These are phyloP conservation scores for Penicillium italicum DNA, from an alignment of 2,329 filamentous ascomycete genomes.

Conservation along the genomic window DNA sequence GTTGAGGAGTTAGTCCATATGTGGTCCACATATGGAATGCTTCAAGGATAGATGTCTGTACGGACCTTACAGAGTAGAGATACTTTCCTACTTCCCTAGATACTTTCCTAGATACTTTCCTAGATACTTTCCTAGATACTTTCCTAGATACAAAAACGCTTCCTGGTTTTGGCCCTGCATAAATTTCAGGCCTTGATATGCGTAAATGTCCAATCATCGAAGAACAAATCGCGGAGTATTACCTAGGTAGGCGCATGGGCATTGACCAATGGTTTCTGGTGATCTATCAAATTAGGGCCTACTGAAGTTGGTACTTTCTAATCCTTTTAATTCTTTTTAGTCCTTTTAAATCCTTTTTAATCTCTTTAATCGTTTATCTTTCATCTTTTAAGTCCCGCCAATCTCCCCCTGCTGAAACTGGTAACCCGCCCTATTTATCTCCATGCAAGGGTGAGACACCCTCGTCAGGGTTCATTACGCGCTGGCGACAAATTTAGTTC, in stretches of 20 bases:
- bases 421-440: slow-evolving; percentile 2
- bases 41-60: background rate
- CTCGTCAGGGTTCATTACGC: background rate
- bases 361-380: background rate
- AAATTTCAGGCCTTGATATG: background rate
- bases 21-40: background rate
- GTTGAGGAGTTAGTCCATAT: background rate
- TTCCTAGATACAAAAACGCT: background rate
- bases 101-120: too few relatives aligned
- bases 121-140: background rate
- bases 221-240: slow-evolving; percentile 9
- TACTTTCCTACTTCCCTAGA: too few relatives aligned
- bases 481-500: background rate
- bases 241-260: slow-evolving; percentile 19
- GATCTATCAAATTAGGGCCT: slow-evolving; percentile 33
- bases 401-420: slow-evolving; percentile 13
- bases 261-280: slow-evolving; percentile 25
- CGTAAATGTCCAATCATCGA: background rate
- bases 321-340: too few relatives aligned
- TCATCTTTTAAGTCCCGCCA: too few relatives aligned
- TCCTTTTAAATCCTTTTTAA: too few relatives aligned
- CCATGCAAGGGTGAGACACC: slow-evolving; percentile 10
- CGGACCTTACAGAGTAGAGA: too few relatives aligned
- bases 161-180: background rate
- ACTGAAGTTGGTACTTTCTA: too few relatives aligned